Evolutionary conservation across 2,329 filamentous ascomycete genomes (phyloP), one percentile per base, ranked within the genome.

Genomic region (Amesomyces nigricolor): DNA sequence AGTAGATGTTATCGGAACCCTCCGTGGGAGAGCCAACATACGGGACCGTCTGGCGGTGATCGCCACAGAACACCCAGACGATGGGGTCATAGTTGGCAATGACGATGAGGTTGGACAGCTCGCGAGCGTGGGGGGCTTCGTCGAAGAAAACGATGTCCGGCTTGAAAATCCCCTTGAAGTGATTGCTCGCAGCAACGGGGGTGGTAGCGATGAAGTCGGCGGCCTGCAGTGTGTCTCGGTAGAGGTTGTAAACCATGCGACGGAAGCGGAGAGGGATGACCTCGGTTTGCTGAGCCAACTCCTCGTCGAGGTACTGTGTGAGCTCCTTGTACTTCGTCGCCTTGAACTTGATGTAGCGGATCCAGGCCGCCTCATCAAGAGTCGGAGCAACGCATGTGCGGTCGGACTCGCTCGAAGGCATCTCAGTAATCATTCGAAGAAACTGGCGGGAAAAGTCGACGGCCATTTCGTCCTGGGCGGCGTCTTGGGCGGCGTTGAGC

Each of bases 201-300:
- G 54, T 59, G 2, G 57, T 59, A 1, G 57, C 57, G 32, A 59
- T 55, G 40, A 59, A 59, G 44, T 59, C 57, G 5, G 57, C 51
- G 1, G 17, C 47, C 3, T 19, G 47, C 4, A 59, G 51, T 0
- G 54, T 54, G n/a, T 57, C 47, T 1, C 48, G 54, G 37, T 59
- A 59, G 1, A 59, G 44, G 11, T 42, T 11, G 26, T 54, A 50
- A 1, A 59, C 19, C n/a, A 49, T 5, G 11, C 30, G 43, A 3
- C 57, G 51, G 8, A 57, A 45, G 5, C 35, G 32, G 1, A 40
- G 8, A 6, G 56, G 56, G 29, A 58, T 38, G 2, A 54, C 13
- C 1, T 58, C 29, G 22, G 17, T 44, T 1, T 37, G 10, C 22
- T 54, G 47, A 47, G 47, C 51, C 29, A 58, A 43, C 14, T 58